A percentile compares a stretch with the other conserved stretches of the same genome.
phyloP scores from a whole-genome alignment of 1,284 basidiomycete genomes.

The Leccinum griseonigrum region DNA sequence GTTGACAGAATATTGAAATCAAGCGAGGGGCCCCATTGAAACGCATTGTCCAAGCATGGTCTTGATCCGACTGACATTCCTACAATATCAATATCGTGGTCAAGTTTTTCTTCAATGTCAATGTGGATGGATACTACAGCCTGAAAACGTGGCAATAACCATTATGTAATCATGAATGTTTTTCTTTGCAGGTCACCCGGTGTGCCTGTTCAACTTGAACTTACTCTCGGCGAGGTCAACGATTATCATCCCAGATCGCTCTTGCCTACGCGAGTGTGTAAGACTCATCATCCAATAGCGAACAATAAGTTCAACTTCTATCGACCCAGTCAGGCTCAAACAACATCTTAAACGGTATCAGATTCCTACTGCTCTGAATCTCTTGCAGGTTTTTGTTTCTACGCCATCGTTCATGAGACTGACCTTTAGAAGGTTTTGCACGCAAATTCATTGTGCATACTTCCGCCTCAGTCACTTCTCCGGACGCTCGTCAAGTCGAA shows the following conservation, averaged over 20 bases:
- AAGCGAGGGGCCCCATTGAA: background rate
- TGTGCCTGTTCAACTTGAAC: no score
- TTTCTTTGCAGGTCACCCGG: background rate
- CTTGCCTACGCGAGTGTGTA: background rate
- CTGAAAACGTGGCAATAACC: no score
- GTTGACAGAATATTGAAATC: background rate
- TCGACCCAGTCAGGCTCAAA: background rate
- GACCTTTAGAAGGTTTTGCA: background rate
- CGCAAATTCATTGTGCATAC: background rate
- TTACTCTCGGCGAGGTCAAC: background rate
- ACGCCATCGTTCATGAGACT: background rate
- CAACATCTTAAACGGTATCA: background rate
- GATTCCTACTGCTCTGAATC: background rate
- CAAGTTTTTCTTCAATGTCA: no score
- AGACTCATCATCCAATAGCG: background rate
- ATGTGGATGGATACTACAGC: no score
- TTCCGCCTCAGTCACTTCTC: background rate
- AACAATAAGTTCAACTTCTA: background rate
- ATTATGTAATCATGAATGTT: background rate
- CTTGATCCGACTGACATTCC: background rate
- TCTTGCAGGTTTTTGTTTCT: background rate
- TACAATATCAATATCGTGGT: no score
- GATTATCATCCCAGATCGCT: background rate
- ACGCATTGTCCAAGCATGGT: no score
- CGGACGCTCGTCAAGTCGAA: background rate